These are phyloP conservation scores for Coprinopsis marcescibilis DNA, from an alignment of 768 basidiomycete genomes.

Conservation along the genomic window DNA sequence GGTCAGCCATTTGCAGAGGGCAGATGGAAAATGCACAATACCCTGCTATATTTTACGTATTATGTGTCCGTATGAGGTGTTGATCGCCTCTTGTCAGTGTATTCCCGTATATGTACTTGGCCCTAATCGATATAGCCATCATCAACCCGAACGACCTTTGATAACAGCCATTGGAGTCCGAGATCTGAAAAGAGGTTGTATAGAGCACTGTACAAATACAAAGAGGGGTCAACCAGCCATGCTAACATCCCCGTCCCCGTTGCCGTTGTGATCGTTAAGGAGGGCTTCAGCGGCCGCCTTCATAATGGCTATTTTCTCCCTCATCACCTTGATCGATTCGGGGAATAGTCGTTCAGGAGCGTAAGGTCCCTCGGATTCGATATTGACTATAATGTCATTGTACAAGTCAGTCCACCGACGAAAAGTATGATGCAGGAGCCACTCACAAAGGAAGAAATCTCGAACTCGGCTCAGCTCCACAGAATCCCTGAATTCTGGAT, in stretches of 20 bases:
- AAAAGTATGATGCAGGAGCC: neutral
- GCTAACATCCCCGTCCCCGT: constrained; percentile 39
- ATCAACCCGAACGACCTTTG: no score
- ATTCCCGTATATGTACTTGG: no score
- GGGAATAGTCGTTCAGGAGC: constrained; percentile 75
- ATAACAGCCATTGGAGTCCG: no score
- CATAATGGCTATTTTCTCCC: constrained; percentile 65
- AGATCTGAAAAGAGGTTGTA: no score
- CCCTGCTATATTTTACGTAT: no score
- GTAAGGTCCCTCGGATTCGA: constrained; percentile 91
- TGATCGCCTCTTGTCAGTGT: no score
- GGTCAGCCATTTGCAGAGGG: no score
- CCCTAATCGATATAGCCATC: no score
- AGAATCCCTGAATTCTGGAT: constrained; percentile 81
- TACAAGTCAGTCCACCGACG: neutral
- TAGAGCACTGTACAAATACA: no score
- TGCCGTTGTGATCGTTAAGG: constrained; percentile 30
- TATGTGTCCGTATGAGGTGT: no score
- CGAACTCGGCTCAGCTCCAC: constrained; percentile 82
- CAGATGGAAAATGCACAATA: no score
- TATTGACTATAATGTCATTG: constrained; percentile 48
- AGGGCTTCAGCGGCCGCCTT: constrained; percentile 55
- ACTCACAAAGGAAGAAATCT: constrained; percentile 90
- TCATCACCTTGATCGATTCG: constrained; percentile 77
- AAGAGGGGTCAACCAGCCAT: no score